phyloP scores from a whole-genome alignment of 169 alveolate species.

The Pseudocohnilembus persalinus region DNA sequence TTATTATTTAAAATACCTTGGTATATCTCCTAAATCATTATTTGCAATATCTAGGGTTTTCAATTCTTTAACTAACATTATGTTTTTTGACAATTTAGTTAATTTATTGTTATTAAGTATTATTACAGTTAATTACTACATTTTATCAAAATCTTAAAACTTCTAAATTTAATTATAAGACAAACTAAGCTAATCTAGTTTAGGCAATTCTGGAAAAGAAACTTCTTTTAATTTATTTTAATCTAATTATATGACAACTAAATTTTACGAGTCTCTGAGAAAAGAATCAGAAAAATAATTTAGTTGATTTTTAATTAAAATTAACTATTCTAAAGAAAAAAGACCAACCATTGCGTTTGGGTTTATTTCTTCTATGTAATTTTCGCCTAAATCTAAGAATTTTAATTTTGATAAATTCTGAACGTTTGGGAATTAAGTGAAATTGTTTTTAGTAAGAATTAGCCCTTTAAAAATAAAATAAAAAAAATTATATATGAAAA shows the following conservation, averaged over 20 bases:
- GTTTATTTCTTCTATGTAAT: conserved; percentile 55
- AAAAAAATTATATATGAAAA: no score
- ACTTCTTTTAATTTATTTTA: conserved; percentile 64
- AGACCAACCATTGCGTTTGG: conserved; percentile 46
- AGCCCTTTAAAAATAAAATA: no score
- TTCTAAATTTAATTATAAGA: conserved; percentile 66
- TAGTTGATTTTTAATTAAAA: conserved; percentile 71
- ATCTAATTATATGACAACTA: conserved; percentile 68
- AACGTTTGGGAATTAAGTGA: conserved; percentile 57
- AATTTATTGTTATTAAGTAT: conserved; percentile 80
- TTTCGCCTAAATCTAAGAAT: conserved; percentile 63
- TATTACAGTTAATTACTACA: conserved; percentile 67
- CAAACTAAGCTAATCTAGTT: conserved; percentile 65
- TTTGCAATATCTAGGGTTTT: conserved; percentile 78
- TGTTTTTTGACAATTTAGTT: conserved; percentile 60
- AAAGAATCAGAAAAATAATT: conserved; percentile 49
- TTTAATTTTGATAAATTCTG: conserved; percentile 56
- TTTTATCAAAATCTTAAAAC: conserved; percentile 57
- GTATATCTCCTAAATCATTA: conserved; percentile 76
- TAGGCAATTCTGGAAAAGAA: conserved; percentile 52
- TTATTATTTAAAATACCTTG: conserved; percentile 7
- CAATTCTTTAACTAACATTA: conserved; percentile 59
- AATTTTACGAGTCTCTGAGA: conserved; percentile 50
- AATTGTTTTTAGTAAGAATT: conserved; percentile 56
- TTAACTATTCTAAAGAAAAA: conserved; percentile 57